Evolutionary conservation across 2,329 filamentous ascomycete species (phyloP), one percentile per base, ranked within the genome.

Genomic region (Xylaria digitata): DNA sequence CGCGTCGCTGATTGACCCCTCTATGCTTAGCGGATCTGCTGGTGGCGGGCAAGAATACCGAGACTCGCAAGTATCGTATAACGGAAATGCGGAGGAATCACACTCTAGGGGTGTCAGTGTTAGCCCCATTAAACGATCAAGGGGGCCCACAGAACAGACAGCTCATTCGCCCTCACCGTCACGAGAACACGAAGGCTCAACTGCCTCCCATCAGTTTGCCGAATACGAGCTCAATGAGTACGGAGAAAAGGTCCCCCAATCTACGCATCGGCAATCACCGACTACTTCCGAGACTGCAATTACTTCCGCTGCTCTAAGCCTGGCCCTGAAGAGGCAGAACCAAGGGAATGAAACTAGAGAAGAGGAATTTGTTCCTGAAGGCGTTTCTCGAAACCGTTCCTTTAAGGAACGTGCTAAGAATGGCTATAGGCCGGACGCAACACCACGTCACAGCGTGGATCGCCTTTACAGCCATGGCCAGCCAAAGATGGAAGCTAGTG

Each of bases 1-100:
- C 11, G 95, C 95, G 7, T 97, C 93, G 0, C 82, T 86, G 78
- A 77, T 88, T 17, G 86, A 88, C 4, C 86, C 86, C 58, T 96
- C 93, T 1, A 87, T 90, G 13, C 77, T 97, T 60, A 94, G 80
- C 15, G 84, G 83, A 9, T 90, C 88, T 13, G 83, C 82, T 37
- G 80, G 81, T 26, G 77, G 78, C 73, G 82, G 82, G n/a, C 82
- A 85, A 68, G 83, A 86, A 30, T 85, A 84, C 68, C 71, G 79
- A 69, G 73, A 76, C 63, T 78, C 76, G 0, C 71, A 73, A 61
- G 2, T 75, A 11, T 78, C 77, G 13, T 78, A 78, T 58, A 74
- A 75, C 8, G 74, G 71, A n/a, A 59, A 45, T 37, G 45, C 57
- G 23, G 63, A 61, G 40, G 60, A 53, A 11, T 5, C 68, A 21